Evolutionary conservation across 768 basidiomycete genomes (phyloP).

Genomic region (Dentipellis fragilis): DNA sequence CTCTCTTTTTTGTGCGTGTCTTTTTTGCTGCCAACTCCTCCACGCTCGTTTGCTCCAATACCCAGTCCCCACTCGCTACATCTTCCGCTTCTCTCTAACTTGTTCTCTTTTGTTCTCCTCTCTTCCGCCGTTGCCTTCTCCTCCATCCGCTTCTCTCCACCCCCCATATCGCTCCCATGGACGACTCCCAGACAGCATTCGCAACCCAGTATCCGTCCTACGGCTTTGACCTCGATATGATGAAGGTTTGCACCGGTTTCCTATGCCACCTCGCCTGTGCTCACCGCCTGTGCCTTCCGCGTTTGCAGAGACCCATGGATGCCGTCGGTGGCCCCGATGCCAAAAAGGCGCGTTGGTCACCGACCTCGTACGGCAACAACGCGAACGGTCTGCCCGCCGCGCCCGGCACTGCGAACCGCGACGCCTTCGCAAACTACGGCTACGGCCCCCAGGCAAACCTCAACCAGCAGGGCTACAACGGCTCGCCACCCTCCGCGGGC

Average conservation of each 20-base stretch:
- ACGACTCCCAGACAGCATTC: conserved; percentile 66
- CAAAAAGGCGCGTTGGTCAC: conserved; percentile 89
- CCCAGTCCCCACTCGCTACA: conserved; percentile 26
- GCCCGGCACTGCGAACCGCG: conserved; percentile 38
- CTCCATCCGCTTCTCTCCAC: conserved; percentile 10
- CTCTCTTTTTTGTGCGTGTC: conserved; percentile 32
- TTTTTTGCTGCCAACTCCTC: conserved; percentile 23
- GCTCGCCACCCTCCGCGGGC: conserved; percentile 33
- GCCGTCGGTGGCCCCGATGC: conserved; percentile 70
- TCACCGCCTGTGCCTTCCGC: background rate
- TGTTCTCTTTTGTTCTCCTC: conserved; percentile 37
- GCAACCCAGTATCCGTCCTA: conserved; percentile 60
- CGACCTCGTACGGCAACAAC: conserved; percentile 37
- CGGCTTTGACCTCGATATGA: conserved; percentile 83
- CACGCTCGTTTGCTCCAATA: conserved; percentile 14
- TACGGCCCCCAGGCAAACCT: conserved; percentile 64
- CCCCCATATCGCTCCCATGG: conserved; percentile 34
- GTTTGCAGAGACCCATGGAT: conserved; percentile 73
- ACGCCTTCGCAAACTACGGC: conserved; percentile 80
- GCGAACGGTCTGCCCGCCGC: conserved; percentile 20
- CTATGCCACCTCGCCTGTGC: conserved; percentile 2
- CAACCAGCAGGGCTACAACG: conserved; percentile 43
- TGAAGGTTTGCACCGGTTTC: conserved; percentile 51
- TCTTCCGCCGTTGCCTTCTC: conserved; percentile 29
- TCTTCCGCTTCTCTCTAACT: conserved; percentile 37